A percentile compares a stretch with the other conserved stretches of the same genome.
These are phyloP conservation scores for Chimonanthus praecox DNA, from an alignment of 164 flowering plant species.

Conservation along the genomic window DNA sequence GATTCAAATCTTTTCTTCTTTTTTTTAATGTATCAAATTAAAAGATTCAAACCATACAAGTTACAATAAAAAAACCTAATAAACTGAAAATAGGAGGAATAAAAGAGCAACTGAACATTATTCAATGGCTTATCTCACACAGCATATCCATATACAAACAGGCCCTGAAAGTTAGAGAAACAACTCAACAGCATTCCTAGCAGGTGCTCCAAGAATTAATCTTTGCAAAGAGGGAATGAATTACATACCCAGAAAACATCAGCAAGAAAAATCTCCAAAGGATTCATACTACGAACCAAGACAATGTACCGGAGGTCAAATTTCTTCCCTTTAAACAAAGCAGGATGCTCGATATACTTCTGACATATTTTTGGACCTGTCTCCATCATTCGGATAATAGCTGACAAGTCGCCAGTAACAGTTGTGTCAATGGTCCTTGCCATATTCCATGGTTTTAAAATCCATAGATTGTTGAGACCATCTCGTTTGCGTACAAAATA, in stretches of 20 bases:
- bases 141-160: not conserved
- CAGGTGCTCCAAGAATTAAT: not conserved
- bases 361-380: constrained; percentile 99
- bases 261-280: constrained; percentile 76
- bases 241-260: constrained; percentile 90
- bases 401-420: constrained; percentile 72
- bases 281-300: constrained; percentile 76
- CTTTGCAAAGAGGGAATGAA: not conserved
- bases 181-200: not conserved
- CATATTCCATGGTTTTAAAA: constrained; percentile 99
- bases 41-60: not conserved
- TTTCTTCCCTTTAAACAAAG: constrained; percentile 74
- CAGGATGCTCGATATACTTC: constrained; percentile 95
- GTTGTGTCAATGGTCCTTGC: constrained; percentile 98
- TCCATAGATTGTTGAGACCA: constrained; percentile 85
- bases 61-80: not conserved
- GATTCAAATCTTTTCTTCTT: no score
- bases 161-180: not conserved
- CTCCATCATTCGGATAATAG: constrained; percentile 95
- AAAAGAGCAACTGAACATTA: not conserved
- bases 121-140: not conserved
- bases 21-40: no score
- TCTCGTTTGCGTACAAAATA: constrained; percentile 61
- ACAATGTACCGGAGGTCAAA: constrained; percentile 96
- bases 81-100: not conserved